Conservation (phyloP, 495 filamentous ascomycete species). For the Aspergillus steynii region DNA sequence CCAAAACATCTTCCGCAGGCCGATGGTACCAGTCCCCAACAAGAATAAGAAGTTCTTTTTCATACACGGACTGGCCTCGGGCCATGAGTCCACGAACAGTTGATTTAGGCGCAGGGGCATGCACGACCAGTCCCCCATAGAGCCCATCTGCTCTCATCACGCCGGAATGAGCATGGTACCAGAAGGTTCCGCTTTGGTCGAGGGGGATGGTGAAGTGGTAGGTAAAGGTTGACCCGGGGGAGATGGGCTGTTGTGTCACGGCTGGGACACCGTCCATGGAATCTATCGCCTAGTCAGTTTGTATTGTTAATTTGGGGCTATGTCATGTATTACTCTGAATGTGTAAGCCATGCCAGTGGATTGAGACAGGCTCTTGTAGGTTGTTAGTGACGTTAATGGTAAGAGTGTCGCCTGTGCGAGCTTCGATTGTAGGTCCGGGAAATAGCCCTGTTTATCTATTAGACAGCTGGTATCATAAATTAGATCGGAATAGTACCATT, state of each 20-base stretch:
- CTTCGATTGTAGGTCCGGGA: conserved; percentile 42
- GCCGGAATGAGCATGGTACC: conserved; percentile 76
- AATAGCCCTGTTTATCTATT: conserved; percentile 28
- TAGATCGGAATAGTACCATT: conserved; percentile 27
- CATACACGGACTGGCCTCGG: conserved; percentile 8
- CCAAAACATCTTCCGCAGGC: conserved; percentile 37
- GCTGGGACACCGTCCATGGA: conserved; percentile 72
- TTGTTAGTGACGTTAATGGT: conserved; percentile 70
- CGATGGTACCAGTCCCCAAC: conserved; percentile 58
- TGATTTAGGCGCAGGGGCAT: conserved; percentile 51
- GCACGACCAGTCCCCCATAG: conserved; percentile 69
- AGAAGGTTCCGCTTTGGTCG: conserved; percentile 75
- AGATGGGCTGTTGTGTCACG: conserved; percentile 66
- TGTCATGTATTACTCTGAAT: conserved; percentile 51
- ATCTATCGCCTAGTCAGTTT: conserved; percentile 35
- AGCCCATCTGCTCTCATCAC: conserved; percentile 74
- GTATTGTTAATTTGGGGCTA: not conserved
- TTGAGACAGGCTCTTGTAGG: conserved; percentile 64
- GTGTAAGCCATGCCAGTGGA: conserved; percentile 83
- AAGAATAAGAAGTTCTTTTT: conserved; percentile 45
- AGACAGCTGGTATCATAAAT: not conserved
- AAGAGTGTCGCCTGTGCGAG: conserved; percentile 61
- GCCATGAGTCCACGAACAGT: conserved; percentile 30
- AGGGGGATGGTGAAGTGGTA: conserved; percentile 76
- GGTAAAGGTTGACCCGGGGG: conserved; percentile 63